Evolutionary conservation across 441 rosid genomes (phyloP), one percentile per base, ranked within the genome.

Genomic region (Corymbia citriodora): DNA sequence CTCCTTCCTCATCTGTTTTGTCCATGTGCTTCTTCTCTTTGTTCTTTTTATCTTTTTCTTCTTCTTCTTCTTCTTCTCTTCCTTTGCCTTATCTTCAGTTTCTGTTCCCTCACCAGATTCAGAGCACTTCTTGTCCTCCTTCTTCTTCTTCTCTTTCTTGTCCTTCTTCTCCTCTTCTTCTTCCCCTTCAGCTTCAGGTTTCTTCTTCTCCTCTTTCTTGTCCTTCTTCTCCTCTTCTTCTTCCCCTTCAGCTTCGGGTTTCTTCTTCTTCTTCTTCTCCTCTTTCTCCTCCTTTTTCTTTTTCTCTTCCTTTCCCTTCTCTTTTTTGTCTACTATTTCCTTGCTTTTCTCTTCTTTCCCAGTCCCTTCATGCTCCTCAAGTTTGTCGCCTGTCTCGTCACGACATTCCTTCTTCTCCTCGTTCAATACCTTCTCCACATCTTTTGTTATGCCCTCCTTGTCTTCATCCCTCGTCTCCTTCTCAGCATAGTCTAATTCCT

Each of bases 1-100:
- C 27, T 59, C 86, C 88, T 63, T 90, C 52, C 12, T 89, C 88
- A n/a, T 92, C 87, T 21, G 82, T 27, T 88, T 91, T 93, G 70
- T 89, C 86, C 88, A 91, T 40, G 65, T 53, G 88, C 53, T 89
- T 88, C 18, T 52, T 89, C 88, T 88, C 91, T 48, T 90, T 87
- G 18, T 70, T 70, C 57, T 88, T 55, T 10, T 89, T 55, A 29
- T 83, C 82, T 59, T 90, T 83, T 10, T 33, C 33, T 33, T 33
- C 33, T 33, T 33, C 52, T 88, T 89, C 74, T 91, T 87, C 88
- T 90, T 79, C 40, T 88, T 31, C 16, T 88, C 88, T 19, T 87
- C 55, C 85, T 89, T 63, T 33, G n/a, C 89, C 19, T 14, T 89
- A 59, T 17, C 61, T 74, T 88, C 92, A 23, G 52, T 25, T 45